Evolutionary conservation across 768 basidiomycete species (phyloP).

Genomic region (Termitomyces sp.): DNA sequence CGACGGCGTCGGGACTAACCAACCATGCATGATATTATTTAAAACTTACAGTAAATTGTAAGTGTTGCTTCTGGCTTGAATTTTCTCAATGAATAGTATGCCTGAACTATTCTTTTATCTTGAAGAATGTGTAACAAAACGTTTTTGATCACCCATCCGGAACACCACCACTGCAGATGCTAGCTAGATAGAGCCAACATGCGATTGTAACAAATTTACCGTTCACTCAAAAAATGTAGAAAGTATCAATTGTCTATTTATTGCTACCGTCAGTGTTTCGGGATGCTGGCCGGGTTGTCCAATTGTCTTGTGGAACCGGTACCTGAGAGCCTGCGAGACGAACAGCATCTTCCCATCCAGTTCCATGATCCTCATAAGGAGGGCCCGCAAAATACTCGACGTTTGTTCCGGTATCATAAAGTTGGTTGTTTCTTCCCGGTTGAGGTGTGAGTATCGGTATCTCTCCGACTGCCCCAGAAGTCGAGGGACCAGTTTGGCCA

Average conservation of each 20-base stretch:
- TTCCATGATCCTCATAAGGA: neutral
- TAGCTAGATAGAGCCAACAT: neutral
- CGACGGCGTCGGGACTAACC: slow-evolving; percentile 13
- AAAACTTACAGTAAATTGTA: neutral
- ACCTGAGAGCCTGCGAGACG: slow-evolving; percentile 3
- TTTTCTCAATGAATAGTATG: neutral
- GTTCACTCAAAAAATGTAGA: neutral
- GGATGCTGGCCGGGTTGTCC: neutral
- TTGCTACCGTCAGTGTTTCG: neutral
- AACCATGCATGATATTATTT: neutral
- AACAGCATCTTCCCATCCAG: slow-evolving; percentile 9
- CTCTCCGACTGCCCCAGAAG: neutral
- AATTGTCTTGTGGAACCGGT: slow-evolving; percentile 3
- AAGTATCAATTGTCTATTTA: neutral
- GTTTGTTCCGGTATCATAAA: neutral
- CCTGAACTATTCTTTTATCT: neutral
- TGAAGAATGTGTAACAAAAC: slow-evolving; percentile 1
- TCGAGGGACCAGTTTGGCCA: neutral
- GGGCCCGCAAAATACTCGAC: neutral
- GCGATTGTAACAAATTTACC: neutral
- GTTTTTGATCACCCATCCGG: neutral
- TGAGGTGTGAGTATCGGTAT: slow-evolving; percentile 10
- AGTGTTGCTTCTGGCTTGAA: neutral
- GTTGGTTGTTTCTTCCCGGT: neutral
- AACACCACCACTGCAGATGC: neutral